These are phyloP conservation scores for Eucalyptus erythrocorys DNA, from an alignment of 345 rosid species.

Conservation along the genomic window DNA sequence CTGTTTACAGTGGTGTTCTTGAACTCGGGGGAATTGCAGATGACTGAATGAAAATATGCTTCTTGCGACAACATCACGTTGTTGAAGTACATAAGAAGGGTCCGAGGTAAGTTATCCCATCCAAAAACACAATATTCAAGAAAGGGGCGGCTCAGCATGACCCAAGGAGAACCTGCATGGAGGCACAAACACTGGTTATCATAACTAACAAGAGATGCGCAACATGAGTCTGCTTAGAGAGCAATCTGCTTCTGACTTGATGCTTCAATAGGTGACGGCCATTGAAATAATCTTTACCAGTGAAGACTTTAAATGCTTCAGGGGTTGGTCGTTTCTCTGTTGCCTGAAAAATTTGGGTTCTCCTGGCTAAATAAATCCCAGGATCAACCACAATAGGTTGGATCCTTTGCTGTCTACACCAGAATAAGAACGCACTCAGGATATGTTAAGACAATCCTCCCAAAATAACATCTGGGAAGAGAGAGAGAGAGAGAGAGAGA, in stretches of 20 bases:
- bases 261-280: background rate
- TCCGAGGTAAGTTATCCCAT: constrained; percentile 92
- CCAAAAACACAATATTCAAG: constrained; percentile 86
- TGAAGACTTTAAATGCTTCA: constrained; percentile 79
- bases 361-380: constrained; percentile 73
- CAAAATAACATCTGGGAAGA: background rate
- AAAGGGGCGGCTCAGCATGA: constrained; percentile 70
- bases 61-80: constrained; percentile 79
- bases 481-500: background rate
- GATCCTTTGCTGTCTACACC: constrained; percentile 62
- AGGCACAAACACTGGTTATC: background rate
- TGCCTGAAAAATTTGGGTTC: constrained; percentile 79
- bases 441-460: background rate
- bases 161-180: constrained; percentile 83
- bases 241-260: background rate
- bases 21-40: constrained; percentile 86
- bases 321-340: constrained; percentile 76
- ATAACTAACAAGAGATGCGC: background rate
- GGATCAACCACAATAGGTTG: constrained; percentile 94
- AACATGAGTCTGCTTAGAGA: background rate
- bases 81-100: constrained; percentile 89
- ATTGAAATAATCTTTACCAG: constrained; percentile 40
- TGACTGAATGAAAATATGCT: constrained; percentile 82
- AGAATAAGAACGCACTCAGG: background rate
- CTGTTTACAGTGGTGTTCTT: constrained; percentile 76